A percentile compares a stretch with the other conserved stretches of the same genome.
Evolutionary conservation across 768 basidiomycete genomes (phyloP).

Genomic region (Inosperma sp.): DNA sequence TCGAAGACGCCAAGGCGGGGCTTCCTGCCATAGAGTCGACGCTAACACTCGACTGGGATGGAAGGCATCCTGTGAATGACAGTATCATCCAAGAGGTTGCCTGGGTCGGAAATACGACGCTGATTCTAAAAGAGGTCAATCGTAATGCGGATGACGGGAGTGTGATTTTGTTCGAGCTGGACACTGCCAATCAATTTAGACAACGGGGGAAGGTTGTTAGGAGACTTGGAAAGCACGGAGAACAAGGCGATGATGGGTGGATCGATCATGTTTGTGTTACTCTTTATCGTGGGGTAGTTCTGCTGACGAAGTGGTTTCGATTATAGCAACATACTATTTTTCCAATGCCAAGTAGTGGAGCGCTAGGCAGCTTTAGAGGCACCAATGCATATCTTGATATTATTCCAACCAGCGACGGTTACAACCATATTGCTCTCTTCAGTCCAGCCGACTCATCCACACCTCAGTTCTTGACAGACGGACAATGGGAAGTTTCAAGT

Average conservation of each 20-base stretch:
- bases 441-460: constrained; percentile 62
- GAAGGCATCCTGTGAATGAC: constrained; percentile 50
- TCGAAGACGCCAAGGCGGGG: constrained; percentile 25
- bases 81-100: constrained; percentile 77
- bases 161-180: constrained; percentile 71
- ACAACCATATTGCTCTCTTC: constrained; percentile 91
- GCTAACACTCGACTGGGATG: constrained; percentile 62
- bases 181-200: constrained; percentile 18
- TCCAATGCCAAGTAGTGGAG: constrained; percentile 41
- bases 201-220: constrained; percentile 55
- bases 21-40: constrained; percentile 41
- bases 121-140: constrained; percentile 85
- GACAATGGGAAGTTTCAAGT: constrained; percentile 85
- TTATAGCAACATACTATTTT: constrained; percentile 59
- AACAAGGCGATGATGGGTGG: constrained; percentile 92
- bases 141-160: constrained; percentile 76
- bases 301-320: neutral
- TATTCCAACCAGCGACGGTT: constrained; percentile 76
- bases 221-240: constrained; percentile 74
- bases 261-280: constrained; percentile 67
- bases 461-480: constrained; percentile 81
- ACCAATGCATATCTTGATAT: constrained; percentile 83
- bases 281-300: neutral
- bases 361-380: constrained; percentile 35
- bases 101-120: constrained; percentile 74